Percentiles rank a stretch among this genome's conserved stretches.
phyloP scores from a whole-genome alignment of 1,284 basidiomycete species.

The Rhodotorula mucilaginosa region DNA sequence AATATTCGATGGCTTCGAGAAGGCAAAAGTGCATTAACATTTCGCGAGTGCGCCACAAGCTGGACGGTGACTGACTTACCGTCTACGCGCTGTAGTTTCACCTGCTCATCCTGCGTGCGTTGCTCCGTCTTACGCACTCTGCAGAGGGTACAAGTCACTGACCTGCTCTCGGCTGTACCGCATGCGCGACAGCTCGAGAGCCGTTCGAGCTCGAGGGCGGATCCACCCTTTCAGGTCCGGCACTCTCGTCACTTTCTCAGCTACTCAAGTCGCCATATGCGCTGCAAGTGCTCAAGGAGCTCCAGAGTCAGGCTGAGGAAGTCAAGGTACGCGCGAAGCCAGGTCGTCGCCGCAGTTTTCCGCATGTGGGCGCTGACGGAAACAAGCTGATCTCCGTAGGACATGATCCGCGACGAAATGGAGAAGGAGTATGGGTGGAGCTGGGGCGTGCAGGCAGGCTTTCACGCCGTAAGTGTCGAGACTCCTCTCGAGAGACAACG shows the following conservation, averaged over 20 bases:
- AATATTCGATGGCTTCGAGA: conserved; percentile 81
- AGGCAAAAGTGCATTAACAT: conserved; percentile 48
- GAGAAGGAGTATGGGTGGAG: conserved; percentile 67
- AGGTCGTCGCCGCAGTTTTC: no score
- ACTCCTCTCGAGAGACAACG: background rate
- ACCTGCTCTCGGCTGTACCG: conserved; percentile 70
- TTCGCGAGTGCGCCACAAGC: no score
- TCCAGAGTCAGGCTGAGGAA: conserved; percentile 60
- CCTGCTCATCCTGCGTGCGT: conserved; percentile 31
- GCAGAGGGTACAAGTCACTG: background rate
- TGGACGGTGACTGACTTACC: no score
- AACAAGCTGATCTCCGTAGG: background rate
- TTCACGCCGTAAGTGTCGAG: conserved; percentile 62
- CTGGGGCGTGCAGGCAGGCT: conserved; percentile 78
- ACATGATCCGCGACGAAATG: conserved; percentile 66
- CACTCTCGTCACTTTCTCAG: conserved; percentile 60
- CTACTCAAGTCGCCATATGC: conserved; percentile 62
- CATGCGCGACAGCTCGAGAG: conserved; percentile 50
- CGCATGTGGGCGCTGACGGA: background rate
- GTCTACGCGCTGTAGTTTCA: conserved; percentile 7
- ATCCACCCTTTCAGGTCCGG: conserved; percentile 46
- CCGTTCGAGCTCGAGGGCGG: conserved; percentile 17
- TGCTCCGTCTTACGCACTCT: conserved; percentile 4
- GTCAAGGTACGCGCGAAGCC: conserved; percentile 50
- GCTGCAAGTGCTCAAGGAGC: conserved; percentile 57